Evolutionary conservation across 805 yeast species (phyloP), one percentile per base, ranked within the genome.

Genomic region (Candida tammaniensis): DNA sequence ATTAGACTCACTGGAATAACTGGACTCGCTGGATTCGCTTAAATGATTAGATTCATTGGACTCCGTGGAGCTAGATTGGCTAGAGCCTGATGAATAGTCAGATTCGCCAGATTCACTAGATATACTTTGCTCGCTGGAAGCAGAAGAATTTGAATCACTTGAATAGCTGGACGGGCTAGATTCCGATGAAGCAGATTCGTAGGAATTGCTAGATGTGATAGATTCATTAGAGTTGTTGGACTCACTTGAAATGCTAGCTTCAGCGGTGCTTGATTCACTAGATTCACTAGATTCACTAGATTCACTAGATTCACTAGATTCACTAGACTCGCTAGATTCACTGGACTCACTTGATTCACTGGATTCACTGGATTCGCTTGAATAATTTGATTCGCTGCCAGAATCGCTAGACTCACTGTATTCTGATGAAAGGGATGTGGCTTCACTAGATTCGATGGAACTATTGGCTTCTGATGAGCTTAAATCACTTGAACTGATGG

Each of bases 271-370:
- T 25, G 27, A 12, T 14, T 25, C 17, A 25, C 17, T 14, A 6
- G 27, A 12, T 25, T 9, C 15, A 9, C 15, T 9, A 10, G 27
- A 13, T 14, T 25, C 27, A 14, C 17, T 13, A 12, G 27, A 12
- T 25, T 9, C 15, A 9, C 15, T 9, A 10, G 27, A 11, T 14
- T 25, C 17, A 25, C 17, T 14, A 6, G 27, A 12, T 25, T 9
- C 15, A 6, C 6, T 5, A 13, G 27, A 13, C 11, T 25, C 27
- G 14, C 17, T 25, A 7, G 27, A 25, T 15, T 9, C 15, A 5
- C 15, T 12, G 8, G 27, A 12, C 17, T 25, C 17, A 25, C 27
- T 25, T 9, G 27, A 12, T 25, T 25, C 17, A 15, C 27, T 25
- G 5, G 27, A 12, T 14, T 25, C 17, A 25, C 27, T 25, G 5